These are phyloP conservation scores for Sechiopsis laciniata DNA, from an alignment of 306 rosid genomes.

Conservation along the genomic window DNA sequence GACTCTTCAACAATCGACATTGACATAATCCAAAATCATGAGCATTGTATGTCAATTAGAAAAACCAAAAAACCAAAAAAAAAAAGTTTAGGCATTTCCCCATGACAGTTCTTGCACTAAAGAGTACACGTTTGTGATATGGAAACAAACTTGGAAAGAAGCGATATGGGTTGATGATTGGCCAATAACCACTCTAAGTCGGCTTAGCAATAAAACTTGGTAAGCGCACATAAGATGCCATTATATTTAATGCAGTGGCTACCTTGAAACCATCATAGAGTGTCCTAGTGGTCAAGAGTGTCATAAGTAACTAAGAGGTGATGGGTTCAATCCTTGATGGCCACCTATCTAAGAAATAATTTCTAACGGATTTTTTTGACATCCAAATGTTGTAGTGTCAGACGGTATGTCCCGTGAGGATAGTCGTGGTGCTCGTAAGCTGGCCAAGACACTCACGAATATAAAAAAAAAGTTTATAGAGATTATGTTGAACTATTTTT, in stretches of 20 bases:
- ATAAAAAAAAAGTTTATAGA: no score
- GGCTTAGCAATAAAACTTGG: not conserved
- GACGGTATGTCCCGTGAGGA: no score
- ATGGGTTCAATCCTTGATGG: no score
- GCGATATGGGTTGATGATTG: not conserved
- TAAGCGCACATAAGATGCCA: not conserved
- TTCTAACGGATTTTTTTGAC: no score
- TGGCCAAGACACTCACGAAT: no score
- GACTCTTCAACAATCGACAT: not conserved
- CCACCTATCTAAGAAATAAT: no score
- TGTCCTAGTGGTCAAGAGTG: no score
- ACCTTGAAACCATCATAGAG: not conserved
- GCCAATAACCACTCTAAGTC: not conserved
- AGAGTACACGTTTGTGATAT: not conserved
- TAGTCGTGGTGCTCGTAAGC: no score
- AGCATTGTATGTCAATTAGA: not conserved
- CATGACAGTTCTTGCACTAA: not conserved
- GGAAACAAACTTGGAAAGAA: not conserved
- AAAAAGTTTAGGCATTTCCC: not conserved
- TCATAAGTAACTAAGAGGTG: no score
- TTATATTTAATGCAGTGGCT: not conserved
- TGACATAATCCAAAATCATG: slow-evolving; percentile 12
- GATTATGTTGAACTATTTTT: not conserved
- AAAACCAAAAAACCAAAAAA: not conserved
- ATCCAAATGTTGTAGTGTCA: no score